phyloP scores from a whole-genome alignment of 2,329 filamentous ascomycete genomes.

The Talaromyces rugulosus region DNA sequence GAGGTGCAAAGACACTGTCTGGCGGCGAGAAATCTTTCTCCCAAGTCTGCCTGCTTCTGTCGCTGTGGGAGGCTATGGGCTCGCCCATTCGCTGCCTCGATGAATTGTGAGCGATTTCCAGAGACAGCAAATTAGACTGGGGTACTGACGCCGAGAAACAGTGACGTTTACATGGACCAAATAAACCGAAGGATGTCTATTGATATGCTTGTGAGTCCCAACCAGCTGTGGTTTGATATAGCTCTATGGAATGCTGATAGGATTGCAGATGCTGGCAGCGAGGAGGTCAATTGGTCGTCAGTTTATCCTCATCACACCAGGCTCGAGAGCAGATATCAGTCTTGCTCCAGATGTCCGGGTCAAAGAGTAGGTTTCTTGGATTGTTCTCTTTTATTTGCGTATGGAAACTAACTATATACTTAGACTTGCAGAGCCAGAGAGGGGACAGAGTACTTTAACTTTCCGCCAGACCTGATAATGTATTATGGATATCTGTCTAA shows the following conservation, averaged over 20 bases:
- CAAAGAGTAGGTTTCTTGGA: constrained; percentile 34
- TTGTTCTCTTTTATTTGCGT: not conserved
- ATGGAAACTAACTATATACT: constrained; percentile 1
- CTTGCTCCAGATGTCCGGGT: constrained; percentile 42
- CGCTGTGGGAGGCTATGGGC: constrained; percentile 97
- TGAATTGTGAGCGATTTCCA: constrained; percentile 62
- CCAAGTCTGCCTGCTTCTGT: constrained; percentile 86
- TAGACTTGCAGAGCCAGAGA: constrained; percentile 42
- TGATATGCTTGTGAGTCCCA: constrained; percentile 73
- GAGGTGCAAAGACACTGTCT: constrained; percentile 86
- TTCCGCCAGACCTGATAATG: constrained; percentile 24
- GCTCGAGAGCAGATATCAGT: constrained; percentile 61
- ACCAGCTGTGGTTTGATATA: not conserved
- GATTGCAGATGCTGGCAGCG: constrained; percentile 68
- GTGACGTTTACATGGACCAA: constrained; percentile 97
- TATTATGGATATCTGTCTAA: not conserved
- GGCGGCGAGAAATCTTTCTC: constrained; percentile 98
- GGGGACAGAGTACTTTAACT: constrained; percentile 38
- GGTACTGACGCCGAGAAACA: constrained; percentile 24
- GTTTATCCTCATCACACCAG: constrained; percentile 94
- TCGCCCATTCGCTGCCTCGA: constrained; percentile 91
- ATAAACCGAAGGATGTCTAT: constrained; percentile 93
- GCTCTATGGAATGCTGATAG: constrained; percentile 14
- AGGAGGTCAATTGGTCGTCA: constrained; percentile 83
- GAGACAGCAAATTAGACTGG: not conserved